Base-by-base conservation (phyloP, 495 filamentous ascomycete genomes). In the Penicillium canescens region DNA sequence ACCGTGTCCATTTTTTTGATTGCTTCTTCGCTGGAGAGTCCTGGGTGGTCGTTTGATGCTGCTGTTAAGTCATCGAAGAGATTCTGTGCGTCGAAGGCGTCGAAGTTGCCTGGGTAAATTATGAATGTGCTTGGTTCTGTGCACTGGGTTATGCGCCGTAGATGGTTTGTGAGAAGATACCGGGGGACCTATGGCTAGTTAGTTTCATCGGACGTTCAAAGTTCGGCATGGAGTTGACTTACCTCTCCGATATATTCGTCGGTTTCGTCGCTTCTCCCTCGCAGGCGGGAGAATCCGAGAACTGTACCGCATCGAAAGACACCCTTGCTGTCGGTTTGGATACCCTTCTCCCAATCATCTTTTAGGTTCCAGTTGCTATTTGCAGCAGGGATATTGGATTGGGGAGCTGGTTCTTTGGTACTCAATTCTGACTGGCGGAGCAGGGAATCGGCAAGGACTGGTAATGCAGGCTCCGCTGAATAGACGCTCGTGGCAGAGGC, bases 51-150 rank as follows among this genome's bases (percentile, higher is more conserved):
- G 20, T 35, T 6, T 31, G 46, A 45, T 23, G 50, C 16, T 20
- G 42, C 51, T 42, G 70, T 60, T 14, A 77, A 54, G 3, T 59
- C 64, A 6, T 61, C 51, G 36, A 90, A 78, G 45, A 96, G 70
- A 11, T 77, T 83, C 65, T 91, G 88, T 11, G 92, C 77, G 26
- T 87, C 83, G 37, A 96, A 90, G 3, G 87, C 90, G 38, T 89
- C 83, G n/a, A 88, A 90, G 65, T 89, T 93, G 28, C 84, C 84
- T 1, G 89, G 91, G 69, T 96, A 88, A 42, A 78, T 72, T 31
- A 78, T 76, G 58, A 69, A 77, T 16, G 65, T 59, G 36, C 48
- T 65, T 46, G 65, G 53, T 33, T 57, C 40, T 31, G 34, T 53
- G 43, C 49, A 40, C 52, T 43, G 58, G 39, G 1, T 35, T 1